Evolutionary conservation across 2,329 filamentous ascomycete species (phyloP), one percentile per base, ranked within the genome.

Genomic region (Emericellopsis cladophorae): DNA sequence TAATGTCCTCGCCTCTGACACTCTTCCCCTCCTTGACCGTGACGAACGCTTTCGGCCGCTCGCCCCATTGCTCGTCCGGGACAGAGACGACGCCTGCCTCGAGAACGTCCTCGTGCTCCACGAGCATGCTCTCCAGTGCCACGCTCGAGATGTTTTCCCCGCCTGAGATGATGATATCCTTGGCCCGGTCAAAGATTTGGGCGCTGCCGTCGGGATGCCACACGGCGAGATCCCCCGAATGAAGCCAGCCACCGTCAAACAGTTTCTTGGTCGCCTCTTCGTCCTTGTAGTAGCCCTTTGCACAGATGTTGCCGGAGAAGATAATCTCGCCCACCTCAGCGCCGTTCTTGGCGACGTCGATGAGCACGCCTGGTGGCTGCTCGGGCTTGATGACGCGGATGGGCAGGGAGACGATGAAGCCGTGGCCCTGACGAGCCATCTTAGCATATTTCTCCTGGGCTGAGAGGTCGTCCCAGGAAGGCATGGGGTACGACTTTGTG

Each of bases 111-210:
- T 89, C 87, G 57, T 98, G 92, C 38, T 86, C 81, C 6, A 82
- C 82, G 2, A 98, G 73, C 79, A 94, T 86, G 44, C 81, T 78
- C 62, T 98, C 92, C 4, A 98, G 72, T 0, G 92, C 88, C 2
- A 98, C 83, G 0, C 85, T 93, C 3, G 86, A 94, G 46, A 98
- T 96, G 58, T 98, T 98, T 61, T 98, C 92, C 43, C 92, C 92
- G 37, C 90, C 89, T 40, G 85, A 93, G 47, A 98, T 98, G 54
- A 98, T 98, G 40, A 98, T 95, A 56, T 98, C 92, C 67, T 98
- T 98, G 12, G 87, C 85, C 16, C 92, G 75, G 61, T 98, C 92
- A 44, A 93, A 67, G 47, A 98, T 95, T 66, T 96, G 87, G 36
- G 88, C 81, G 43, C 85, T 83, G 2, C 90, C 89, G 56, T 96